Conservation (phyloP, 2,329 filamentous ascomycete species). For the Lecanosticta acicola region DNA sequence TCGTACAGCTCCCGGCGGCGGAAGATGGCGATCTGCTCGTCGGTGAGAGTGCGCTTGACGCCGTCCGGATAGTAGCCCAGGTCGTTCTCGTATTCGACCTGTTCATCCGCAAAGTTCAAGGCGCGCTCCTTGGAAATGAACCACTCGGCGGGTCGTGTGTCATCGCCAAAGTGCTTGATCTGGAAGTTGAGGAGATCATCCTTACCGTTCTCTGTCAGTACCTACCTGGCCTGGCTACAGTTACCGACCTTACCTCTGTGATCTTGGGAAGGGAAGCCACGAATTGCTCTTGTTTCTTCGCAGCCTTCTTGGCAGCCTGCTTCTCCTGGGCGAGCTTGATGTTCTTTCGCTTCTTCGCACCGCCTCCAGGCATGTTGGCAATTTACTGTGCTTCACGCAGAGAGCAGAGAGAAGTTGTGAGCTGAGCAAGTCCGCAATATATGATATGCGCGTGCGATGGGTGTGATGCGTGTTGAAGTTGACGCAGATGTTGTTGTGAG, state of each 20-base stretch:
- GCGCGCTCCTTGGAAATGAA: constrained; percentile 28
- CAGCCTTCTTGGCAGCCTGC: not conserved
- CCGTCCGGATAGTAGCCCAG: constrained; percentile 85
- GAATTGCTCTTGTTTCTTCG: constrained; percentile 9
- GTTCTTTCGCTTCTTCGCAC: constrained; percentile 3
- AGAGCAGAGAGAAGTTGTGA: too few species aligned
- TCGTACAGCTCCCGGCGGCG: constrained; percentile 79
- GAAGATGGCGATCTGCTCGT: constrained; percentile 86
- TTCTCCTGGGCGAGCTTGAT: constrained; percentile 2
- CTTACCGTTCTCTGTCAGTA: constrained; percentile 32
- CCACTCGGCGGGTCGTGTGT: constrained; percentile 32
- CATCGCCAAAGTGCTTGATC: constrained; percentile 39
- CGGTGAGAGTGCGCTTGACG: constrained; percentile 79
- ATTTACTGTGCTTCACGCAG: too few species aligned
- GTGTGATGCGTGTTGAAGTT: too few species aligned
- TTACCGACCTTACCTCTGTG: constrained; percentile 28
- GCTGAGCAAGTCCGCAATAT: too few species aligned
- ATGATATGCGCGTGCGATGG: too few species aligned
- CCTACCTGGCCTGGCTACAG: constrained; percentile 22
- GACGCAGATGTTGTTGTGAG: too few species aligned
- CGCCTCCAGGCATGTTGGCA: constrained; percentile 4
- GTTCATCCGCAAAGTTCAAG: constrained; percentile 19
- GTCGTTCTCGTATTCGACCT: constrained; percentile 49
- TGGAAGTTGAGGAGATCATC: constrained; percentile 42
- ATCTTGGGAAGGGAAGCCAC: constrained; percentile 19